phyloP scores from a whole-genome alignment of 2,329 filamentous ascomycete species.

The Nothophaeocryptopus gaeumannii region DNA sequence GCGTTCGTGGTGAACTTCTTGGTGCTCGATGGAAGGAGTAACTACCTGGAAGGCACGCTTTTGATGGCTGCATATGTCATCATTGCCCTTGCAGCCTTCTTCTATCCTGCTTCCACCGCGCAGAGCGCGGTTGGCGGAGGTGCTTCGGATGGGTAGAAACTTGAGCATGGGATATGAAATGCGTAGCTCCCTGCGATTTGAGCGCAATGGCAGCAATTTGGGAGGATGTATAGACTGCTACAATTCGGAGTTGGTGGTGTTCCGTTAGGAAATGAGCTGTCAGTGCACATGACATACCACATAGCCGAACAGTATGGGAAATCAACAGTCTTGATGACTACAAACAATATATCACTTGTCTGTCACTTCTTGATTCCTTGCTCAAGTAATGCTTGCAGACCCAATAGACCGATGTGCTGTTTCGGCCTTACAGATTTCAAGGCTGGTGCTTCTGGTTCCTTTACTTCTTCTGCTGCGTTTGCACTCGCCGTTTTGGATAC shows the following conservation, averaged over 20 bases:
- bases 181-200: background rate
- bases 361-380: no score
- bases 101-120: slow-evolving; percentile 45
- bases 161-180: slow-evolving; percentile 1
- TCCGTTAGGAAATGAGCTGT: background rate
- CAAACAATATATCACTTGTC: no score
- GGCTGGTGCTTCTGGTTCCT: no score
- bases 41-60: slow-evolving; percentile 76
- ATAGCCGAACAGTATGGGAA: no score
- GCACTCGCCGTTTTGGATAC: no score
- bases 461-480: no score
- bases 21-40: slow-evolving; percentile 77
- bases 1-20: slow-evolving; percentile 84
- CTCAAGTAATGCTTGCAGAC: no score
- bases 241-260: background rate
- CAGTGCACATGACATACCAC: background rate
- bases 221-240: background rate
- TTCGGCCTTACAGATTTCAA: no score
- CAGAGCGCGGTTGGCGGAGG: slow-evolving; percentile 45
- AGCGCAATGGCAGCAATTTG: background rate
- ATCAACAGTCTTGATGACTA: no score
- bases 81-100: slow-evolving; percentile 60
- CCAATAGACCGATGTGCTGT: no score
- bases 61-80: slow-evolving; percentile 77
- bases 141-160: background rate